Evolutionary conservation across 176 grass and related monocot genomes (phyloP).

Genomic region (Raddia distichophylla): DNA sequence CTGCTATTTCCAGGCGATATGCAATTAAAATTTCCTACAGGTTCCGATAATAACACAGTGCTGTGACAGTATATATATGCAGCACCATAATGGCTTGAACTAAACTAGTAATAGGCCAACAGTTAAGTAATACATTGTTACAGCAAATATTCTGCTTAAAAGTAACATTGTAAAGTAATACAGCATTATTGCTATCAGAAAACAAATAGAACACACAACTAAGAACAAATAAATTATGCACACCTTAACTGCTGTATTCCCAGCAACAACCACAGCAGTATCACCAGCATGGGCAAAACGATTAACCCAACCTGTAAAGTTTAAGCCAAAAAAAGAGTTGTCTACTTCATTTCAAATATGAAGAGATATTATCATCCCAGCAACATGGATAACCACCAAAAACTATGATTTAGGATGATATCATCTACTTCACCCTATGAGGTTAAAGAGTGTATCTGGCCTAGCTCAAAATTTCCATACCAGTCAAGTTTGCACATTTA

Average conservation of each 20-base stretch:
- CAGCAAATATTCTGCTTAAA: neutral
- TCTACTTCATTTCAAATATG: slow-evolving; percentile 24
- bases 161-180: neutral
- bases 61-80: slow-evolving; percentile 11
- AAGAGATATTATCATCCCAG: neutral
- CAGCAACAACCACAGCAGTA: slow-evolving; percentile 86
- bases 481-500: neutral
- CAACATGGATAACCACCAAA: neutral
- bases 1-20: neutral
- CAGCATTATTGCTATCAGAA: neutral
- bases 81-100: neutral
- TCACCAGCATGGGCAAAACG: slow-evolving; percentile 97
- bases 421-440: neutral
- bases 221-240: slow-evolving; percentile 18
- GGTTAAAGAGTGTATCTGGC: neutral
- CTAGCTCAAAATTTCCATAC: neutral
- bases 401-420: neutral
- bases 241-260: slow-evolving; percentile 84
- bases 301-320: slow-evolving; percentile 88
- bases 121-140: slow-evolving; percentile 19
- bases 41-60: slow-evolving; percentile 4
- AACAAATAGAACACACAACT: neutral
- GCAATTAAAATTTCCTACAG: neutral
- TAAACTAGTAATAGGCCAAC: neutral
- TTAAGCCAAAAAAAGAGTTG: slow-evolving; percentile 24